A percentile compares a stretch with the other conserved stretches of the same genome.
Evolutionary conservation across 164 flowering plant species (phyloP).

Genomic region (Echeveria elegans): DNA sequence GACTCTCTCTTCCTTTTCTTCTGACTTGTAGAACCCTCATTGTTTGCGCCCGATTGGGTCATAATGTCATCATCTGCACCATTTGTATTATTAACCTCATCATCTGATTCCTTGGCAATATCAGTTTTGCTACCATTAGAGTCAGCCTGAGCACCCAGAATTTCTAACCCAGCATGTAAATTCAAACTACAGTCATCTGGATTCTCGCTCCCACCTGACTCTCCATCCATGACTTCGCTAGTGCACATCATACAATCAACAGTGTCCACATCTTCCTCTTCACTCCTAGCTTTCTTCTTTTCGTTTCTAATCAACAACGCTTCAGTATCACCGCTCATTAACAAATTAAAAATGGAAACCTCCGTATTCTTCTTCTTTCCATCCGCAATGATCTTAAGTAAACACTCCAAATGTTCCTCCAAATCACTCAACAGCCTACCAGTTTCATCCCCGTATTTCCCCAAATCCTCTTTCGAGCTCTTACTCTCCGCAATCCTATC

Average conservation of each 20-base stretch:
- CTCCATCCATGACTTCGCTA: constrained; percentile 2
- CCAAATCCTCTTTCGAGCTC: constrained; percentile 7
- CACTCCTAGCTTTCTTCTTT: not conserved
- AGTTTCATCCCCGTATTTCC: constrained; percentile 4
- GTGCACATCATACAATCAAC: not conserved
- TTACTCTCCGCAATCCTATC: constrained; percentile 14
- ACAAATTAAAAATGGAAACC: constrained; percentile 1
- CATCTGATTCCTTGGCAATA: constrained; percentile 7
- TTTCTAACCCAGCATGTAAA: not conserved
- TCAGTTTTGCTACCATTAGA: not conserved
- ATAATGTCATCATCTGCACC: constrained; percentile 19
- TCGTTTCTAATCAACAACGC: not conserved
- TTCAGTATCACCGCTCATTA: not conserved
- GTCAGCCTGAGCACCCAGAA: not conserved
- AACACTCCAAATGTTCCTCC: constrained; percentile 20
- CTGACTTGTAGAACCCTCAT: constrained; percentile 14
- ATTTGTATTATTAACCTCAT: constrained; percentile 11
- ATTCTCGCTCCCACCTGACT: not conserved
- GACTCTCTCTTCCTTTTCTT: constrained; percentile 48
- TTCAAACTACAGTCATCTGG: not conserved
- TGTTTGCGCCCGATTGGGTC: constrained; percentile 11
- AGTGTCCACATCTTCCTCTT: not conserved
- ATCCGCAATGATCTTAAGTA: constrained; percentile 15
- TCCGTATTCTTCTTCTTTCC: constrained; percentile 18
- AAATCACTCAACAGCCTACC: constrained; percentile 23